A percentile compares a stretch with the other conserved stretches of the same genome.
Evolutionary conservation across 768 basidiomycete species (phyloP).

Genomic region (Russula emetica): DNA sequence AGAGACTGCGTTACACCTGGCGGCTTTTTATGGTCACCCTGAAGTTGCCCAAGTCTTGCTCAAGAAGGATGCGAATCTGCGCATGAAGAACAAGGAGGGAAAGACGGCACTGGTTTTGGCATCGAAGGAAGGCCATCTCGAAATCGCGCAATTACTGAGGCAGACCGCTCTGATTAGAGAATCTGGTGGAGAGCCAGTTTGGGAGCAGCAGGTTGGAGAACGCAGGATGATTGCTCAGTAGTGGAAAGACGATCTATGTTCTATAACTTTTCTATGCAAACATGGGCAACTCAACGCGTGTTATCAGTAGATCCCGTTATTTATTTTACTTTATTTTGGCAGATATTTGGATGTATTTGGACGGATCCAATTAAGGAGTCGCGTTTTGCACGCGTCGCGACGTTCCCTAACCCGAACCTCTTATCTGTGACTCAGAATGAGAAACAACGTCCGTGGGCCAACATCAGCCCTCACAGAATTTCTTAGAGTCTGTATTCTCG

Average conservation of each 20-base stretch:
- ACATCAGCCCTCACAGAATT: constrained; percentile 82
- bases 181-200: no score
- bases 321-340: no score
- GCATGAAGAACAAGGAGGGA: neutral
- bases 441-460: constrained; percentile 71
- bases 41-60: neutral
- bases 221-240: no score
- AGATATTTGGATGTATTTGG: constrained; percentile 9
- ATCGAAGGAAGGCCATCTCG: neutral
- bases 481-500: constrained; percentile 49
- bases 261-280: no score
- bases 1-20: neutral
- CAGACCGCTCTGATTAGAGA: no score
- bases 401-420: neutral
- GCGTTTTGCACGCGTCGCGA: neutral
- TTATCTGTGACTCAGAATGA: constrained; percentile 6
- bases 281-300: no score
- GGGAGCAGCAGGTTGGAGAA: no score
- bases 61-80: neutral
- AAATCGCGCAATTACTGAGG: neutral
- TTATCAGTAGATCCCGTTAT: no score
- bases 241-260: no score
- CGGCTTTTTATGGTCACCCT: neutral
- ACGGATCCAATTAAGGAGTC: neutral
- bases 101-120: neutral